Evolutionary conservation across 345 rosid genomes (phyloP).

Genomic region (Trapa incisa): DNA sequence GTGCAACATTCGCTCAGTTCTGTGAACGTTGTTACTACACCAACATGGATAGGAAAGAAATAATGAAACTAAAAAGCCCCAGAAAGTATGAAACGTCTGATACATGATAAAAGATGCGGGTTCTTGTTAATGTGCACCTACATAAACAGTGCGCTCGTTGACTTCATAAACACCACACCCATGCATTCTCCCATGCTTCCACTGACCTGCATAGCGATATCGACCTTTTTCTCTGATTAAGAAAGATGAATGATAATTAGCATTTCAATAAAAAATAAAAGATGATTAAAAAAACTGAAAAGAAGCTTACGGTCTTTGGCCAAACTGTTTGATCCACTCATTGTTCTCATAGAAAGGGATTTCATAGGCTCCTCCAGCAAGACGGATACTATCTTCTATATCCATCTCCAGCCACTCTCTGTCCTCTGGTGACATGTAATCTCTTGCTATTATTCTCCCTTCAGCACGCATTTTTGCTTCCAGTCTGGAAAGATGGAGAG

Average conservation of each 20-base stretch:
- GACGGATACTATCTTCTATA: constrained; percentile 58
- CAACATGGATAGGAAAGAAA: not conserved
- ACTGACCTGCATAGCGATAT: constrained; percentile 88
- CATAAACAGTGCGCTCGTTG: constrained; percentile 51
- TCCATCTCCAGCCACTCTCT: constrained; percentile 90
- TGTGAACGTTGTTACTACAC: not conserved
- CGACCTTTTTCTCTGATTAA: constrained; percentile 75
- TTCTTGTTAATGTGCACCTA: constrained; percentile 24
- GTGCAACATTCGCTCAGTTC: not conserved
- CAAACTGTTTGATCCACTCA: constrained; percentile 63
- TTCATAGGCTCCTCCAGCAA: constrained; percentile 37
- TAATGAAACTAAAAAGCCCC: not conserved
- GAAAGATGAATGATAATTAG: not conserved
- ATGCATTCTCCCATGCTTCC: constrained; percentile 96
- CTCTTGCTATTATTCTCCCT: constrained; percentile 62
- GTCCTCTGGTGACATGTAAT: constrained; percentile 81
- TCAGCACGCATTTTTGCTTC: constrained; percentile 89
- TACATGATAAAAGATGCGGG: not conserved
- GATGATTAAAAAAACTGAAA: not conserved
- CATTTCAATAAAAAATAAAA: not conserved
- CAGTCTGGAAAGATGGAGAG: constrained; percentile 38
- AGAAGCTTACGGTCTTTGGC: constrained; percentile 64
- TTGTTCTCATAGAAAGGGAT: constrained; percentile 68
- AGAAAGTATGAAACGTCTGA: not conserved
- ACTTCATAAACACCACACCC: constrained; percentile 88